A percentile compares a stretch with the other conserved stretches of the same genome.
These are phyloP conservation scores for Aspergillus phoenicis DNA, from an alignment of 2,329 filamentous ascomycete species.

Conservation along the genomic window DNA sequence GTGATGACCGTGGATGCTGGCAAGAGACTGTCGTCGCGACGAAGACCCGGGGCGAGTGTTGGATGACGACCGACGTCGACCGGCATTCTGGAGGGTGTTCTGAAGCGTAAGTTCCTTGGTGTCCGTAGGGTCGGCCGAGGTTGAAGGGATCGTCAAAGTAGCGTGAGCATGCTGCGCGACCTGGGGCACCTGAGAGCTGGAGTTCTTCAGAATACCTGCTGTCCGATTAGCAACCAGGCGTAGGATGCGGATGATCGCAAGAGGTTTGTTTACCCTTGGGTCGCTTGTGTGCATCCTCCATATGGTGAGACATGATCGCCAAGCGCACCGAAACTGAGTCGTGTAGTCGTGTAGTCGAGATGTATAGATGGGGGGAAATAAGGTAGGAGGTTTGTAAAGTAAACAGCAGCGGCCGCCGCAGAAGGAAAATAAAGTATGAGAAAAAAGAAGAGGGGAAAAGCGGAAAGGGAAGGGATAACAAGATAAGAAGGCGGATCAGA, in stretches of 20 bases:
- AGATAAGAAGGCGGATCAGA: background rate
- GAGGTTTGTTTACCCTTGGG: slow-evolving; percentile 42
- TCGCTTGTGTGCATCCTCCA: slow-evolving; percentile 38
- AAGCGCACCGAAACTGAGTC: slow-evolving; percentile 6
- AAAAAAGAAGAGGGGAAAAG: background rate
- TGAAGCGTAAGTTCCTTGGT: slow-evolving; percentile 88
- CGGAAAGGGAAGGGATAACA: background rate
- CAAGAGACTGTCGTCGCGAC: slow-evolving; percentile 71
- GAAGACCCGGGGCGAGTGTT: slow-evolving; percentile 63
- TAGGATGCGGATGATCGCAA: background rate
- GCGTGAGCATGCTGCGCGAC: slow-evolving; percentile 56
- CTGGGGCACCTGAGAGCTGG: slow-evolving; percentile 57
- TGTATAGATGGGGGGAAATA: slow-evolving; percentile 9
- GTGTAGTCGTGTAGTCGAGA: slow-evolving; percentile 27
- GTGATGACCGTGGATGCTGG: slow-evolving; percentile 52
- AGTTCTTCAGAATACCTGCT: slow-evolving; percentile 91
- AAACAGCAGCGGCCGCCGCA: too few species aligned
- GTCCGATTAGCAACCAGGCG: background rate
- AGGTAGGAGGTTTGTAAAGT: slow-evolving; percentile 1
- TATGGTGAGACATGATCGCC: slow-evolving; percentile 29
- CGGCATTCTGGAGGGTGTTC: slow-evolving; percentile 94
- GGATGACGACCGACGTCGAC: slow-evolving; percentile 81
- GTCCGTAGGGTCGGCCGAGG: slow-evolving; percentile 52
- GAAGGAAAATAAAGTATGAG: background rate
- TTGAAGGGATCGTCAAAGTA: slow-evolving; percentile 39